A percentile compares a stretch with the other conserved stretches of the same genome.
These are phyloP conservation scores for Trichoderma semiorbis DNA, from an alignment of 2,329 filamentous ascomycete species.

Conservation along the genomic window DNA sequence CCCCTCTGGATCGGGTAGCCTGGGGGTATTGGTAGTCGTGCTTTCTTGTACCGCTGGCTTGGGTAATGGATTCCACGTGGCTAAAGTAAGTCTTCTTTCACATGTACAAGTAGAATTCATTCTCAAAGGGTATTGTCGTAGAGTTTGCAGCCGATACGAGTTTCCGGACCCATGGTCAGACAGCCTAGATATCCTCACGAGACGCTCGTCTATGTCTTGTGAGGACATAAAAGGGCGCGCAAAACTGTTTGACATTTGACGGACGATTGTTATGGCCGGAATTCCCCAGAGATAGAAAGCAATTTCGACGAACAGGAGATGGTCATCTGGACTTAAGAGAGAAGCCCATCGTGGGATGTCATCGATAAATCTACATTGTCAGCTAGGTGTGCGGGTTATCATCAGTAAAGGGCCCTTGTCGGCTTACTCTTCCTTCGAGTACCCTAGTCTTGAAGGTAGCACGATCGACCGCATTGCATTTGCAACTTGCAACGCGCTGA, in stretches of 20 bases:
- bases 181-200: not conserved
- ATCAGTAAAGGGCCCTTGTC: rapidly evolving
- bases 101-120: rapidly evolving
- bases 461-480: not conserved
- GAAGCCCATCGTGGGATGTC: not conserved
- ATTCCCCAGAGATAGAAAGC: not conserved
- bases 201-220: not conserved
- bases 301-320: not conserved
- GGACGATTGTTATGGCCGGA: not conserved
- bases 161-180: not conserved
- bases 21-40: not conserved
- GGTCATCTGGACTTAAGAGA: not conserved
- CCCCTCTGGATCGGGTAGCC: not conserved
- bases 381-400: not conserved
- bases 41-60: not conserved
- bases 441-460: not conserved
- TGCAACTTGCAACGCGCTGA: not conserved
- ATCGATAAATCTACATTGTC: not conserved
- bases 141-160: not conserved
- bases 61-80: not conserved
- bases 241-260: not conserved
- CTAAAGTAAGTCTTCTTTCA: not conserved
- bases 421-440: not conserved
- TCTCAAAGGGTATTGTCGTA: not conserved
- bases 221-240: not conserved